Conservation (phyloP, 75 land plant genomes). For the Sequoiadendron giganteum region DNA sequence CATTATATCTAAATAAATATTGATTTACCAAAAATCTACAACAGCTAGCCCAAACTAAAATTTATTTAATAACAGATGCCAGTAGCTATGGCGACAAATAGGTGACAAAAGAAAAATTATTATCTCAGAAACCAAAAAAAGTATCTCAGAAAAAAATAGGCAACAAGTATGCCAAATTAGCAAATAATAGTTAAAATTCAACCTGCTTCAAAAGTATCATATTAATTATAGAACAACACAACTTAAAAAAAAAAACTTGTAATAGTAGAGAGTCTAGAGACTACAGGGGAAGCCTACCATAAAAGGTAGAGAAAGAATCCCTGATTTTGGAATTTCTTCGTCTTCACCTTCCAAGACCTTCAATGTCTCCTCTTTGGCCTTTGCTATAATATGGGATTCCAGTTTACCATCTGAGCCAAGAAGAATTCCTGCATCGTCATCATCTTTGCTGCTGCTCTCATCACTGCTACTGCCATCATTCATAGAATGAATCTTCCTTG, state of each 20-base stretch:
- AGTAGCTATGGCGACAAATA: background rate
- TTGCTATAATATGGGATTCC: slow-evolving; percentile 37
- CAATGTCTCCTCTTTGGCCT: slow-evolving; percentile 50
- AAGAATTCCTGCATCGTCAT: slow-evolving; percentile 21
- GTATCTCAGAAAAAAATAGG: background rate
- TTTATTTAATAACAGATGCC: background rate
- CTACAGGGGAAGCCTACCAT: slow-evolving; percentile 49
- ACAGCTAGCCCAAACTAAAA: background rate
- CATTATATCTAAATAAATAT: background rate
- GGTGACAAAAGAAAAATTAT: background rate
- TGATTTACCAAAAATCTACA: background rate
- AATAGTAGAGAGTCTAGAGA: slow-evolving; percentile 8
- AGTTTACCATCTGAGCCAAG: slow-evolving; percentile 22
- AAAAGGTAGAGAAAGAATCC: slow-evolving; percentile 79
- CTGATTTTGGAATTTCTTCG: slow-evolving; percentile 66
- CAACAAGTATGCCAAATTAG: background rate
- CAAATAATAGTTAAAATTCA: background rate
- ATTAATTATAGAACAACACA: background rate
- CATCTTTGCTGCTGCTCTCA: slow-evolving; percentile 50
- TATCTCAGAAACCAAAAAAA: background rate
- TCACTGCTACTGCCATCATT: slow-evolving; percentile 42
- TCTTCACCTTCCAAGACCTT: slow-evolving; percentile 52
- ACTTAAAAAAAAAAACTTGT: too few relatives aligned
- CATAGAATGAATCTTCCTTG: slow-evolving; percentile 74
- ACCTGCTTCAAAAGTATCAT: background rate